Percentiles rank a stretch among this genome's conserved stretches.
Evolutionary conservation across 78 protist genomes (phyloP).

Genomic region (Guillardia theta): DNA sequence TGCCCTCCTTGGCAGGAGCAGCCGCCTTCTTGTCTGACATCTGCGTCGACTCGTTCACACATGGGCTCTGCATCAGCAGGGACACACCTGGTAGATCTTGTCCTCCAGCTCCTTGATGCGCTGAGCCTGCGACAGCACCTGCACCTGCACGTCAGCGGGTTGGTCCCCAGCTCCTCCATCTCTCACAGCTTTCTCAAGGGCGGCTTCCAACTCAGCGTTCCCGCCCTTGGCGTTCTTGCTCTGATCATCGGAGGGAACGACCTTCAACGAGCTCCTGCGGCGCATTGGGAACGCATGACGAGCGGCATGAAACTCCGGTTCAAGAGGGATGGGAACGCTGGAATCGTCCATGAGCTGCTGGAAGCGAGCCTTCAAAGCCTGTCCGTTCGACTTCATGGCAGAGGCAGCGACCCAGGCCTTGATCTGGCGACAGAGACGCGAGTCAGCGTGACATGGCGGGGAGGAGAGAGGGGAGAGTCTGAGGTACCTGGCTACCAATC

Average conservation of each 20-base stretch:
- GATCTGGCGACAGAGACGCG: neutral
- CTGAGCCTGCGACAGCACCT: neutral
- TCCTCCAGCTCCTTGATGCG: neutral
- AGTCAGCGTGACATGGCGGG: no score
- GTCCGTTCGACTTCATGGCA: neutral
- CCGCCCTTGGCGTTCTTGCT: neutral
- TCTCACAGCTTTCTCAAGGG: neutral
- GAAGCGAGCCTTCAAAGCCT: no score
- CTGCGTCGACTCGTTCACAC: neutral
- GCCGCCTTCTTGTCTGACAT: neutral
- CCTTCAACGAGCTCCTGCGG: no score
- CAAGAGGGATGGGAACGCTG: no score
- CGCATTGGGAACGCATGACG: no score
- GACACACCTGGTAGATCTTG: neutral
- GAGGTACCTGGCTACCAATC: conserved; percentile 3
- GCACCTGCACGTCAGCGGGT: no score
- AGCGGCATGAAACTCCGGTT: no score
- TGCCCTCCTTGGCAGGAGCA: neutral
- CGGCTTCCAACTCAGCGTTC: neutral
- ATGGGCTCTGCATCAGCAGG: neutral
- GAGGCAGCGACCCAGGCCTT: conserved; percentile 25
- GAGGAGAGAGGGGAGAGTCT: no score
- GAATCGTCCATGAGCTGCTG: no score
- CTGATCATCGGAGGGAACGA: no score
- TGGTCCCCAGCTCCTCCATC: no score